Evolutionary conservation across 257 asterid species (phyloP).

Genomic region (Osmanthus fragrans): DNA sequence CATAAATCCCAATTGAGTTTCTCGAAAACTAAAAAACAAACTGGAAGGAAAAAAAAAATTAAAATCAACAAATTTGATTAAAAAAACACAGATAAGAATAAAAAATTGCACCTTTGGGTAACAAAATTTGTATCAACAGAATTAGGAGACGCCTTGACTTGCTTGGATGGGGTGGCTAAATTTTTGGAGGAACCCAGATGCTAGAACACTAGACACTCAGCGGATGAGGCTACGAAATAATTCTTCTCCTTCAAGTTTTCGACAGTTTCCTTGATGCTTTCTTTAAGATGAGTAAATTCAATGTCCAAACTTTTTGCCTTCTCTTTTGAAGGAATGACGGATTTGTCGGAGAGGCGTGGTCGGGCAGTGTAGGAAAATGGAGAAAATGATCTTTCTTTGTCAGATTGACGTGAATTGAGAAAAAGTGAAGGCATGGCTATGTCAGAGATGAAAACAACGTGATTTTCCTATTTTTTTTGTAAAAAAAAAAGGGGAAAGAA

Average conservation of each 20-base stretch:
- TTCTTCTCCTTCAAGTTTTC: conserved; percentile 69
- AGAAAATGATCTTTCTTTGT: too few relatives aligned
- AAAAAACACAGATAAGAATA: background rate
- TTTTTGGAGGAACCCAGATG: too few relatives aligned
- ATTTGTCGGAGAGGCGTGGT: too few relatives aligned
- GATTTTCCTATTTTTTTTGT: too few relatives aligned
- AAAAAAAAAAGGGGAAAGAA: too few relatives aligned
- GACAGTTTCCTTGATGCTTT: conserved; percentile 64
- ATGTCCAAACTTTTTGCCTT: conserved; percentile 53
- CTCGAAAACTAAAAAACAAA: background rate
- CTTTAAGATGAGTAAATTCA: conserved; percentile 56
- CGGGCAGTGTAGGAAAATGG: too few relatives aligned
- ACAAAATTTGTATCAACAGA: conserved; percentile 58
- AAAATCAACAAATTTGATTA: background rate
- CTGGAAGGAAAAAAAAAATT: background rate
- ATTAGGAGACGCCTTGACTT: conserved; percentile 44
- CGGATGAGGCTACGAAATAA: conserved; percentile 35
- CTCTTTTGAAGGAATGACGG: conserved; percentile 35
- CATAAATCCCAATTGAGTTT: background rate
- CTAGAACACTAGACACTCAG: conserved; percentile 20
- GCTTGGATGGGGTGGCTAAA: conserved; percentile 31
- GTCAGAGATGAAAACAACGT: too few relatives aligned
- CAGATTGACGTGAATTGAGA: too few relatives aligned
- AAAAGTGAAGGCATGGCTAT: too few relatives aligned
- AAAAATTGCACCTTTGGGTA: conserved; percentile 48